A percentile compares a stretch with the other conserved stretches of the same genome.
Conservation (phyloP, 1,139 yeast species). For the Scheffersomyces titani region DNA sequence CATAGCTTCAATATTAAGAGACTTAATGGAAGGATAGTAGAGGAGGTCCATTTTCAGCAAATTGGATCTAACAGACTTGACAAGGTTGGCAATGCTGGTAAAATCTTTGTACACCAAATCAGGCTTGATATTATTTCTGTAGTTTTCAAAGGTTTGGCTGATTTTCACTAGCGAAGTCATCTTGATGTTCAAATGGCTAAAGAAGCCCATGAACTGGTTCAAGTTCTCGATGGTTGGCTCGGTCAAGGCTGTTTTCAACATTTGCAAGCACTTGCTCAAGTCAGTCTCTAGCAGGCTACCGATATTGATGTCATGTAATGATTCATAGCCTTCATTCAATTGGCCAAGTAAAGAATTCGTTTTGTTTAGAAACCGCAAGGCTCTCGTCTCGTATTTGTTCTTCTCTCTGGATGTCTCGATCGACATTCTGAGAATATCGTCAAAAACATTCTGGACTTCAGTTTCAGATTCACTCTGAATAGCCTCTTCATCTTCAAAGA, state of each 20-base stretch:
- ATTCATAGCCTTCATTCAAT: constrained; percentile 8
- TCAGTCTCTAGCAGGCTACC: constrained; percentile 4
- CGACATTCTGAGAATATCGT: constrained; percentile 22
- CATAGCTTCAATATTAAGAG: constrained; percentile 13
- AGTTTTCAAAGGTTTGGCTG: constrained; percentile 9
- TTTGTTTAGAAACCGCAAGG: constrained; percentile 30
- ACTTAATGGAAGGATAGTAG: constrained; percentile 18
- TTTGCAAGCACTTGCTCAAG: constrained; percentile 5
- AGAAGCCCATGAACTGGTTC: constrained; percentile 1
- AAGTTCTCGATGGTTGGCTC: constrained; percentile 3
- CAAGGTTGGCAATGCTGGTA: constrained; percentile 15
- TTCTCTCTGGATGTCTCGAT: constrained; percentile 25
- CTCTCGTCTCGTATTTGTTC: constrained; percentile 32
- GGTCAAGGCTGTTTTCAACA: constrained; percentile 4
- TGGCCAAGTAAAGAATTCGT: constrained; percentile 15
- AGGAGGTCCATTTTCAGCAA: constrained; percentile 10
- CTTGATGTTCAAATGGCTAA: constrained; percentile 7
- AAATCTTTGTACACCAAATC: constrained; percentile 21
- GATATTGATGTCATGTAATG: constrained; percentile 7
- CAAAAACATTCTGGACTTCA: constrained; percentile 4
- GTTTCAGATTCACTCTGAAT: neutral
- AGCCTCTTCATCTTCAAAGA: constrained; percentile 2
- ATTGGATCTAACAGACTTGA: constrained; percentile 7
- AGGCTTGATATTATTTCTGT: constrained; percentile 11
- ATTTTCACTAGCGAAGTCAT: constrained; percentile 3